A percentile compares a stretch with the other conserved stretches of the same genome.
phyloP scores from a whole-genome alignment of 257 asterid genomes.

The Lithospermum erythrorhizon region DNA sequence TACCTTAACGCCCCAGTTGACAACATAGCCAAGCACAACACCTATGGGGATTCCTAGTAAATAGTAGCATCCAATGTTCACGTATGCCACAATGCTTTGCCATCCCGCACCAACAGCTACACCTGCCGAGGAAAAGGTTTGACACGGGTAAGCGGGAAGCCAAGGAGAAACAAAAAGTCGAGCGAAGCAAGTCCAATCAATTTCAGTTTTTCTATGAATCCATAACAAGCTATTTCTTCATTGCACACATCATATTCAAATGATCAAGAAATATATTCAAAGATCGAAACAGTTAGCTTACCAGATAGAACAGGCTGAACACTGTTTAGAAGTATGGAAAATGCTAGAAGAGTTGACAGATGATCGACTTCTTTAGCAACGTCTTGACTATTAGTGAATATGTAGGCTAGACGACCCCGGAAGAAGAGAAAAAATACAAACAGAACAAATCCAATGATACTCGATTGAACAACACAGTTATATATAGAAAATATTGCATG shows the following conservation, averaged over 20 bases:
- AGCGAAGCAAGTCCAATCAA: not conserved
- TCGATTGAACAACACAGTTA: slow-evolving; percentile 36
- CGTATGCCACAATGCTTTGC: slow-evolving; percentile 54
- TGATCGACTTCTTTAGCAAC: slow-evolving; percentile 40
- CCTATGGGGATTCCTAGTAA: slow-evolving; percentile 53
- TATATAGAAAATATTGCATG: slow-evolving; percentile 47
- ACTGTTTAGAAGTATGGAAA: slow-evolving; percentile 55
- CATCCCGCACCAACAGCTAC: slow-evolving; percentile 68
- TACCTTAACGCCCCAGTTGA: slow-evolving; percentile 43
- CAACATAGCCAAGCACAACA: slow-evolving; percentile 40
- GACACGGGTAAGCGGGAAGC: no score
- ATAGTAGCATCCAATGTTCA: slow-evolving; percentile 50
- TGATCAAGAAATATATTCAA: not conserved
- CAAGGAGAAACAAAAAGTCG: no score
- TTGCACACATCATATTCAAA: not conserved
- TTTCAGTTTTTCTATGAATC: not conserved
- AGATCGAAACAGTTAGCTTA: slow-evolving; percentile 10
- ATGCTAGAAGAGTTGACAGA: slow-evolving; percentile 52
- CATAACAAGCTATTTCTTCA: not conserved
- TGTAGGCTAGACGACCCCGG: slow-evolving; percentile 40
- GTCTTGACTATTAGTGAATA: slow-evolving; percentile 32
- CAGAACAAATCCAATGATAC: slow-evolving; percentile 31
- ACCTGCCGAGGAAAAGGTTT: slow-evolving; percentile 18
- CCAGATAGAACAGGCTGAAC: slow-evolving; percentile 67
- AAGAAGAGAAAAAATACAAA: slow-evolving; percentile 40